Evolutionary conservation across 176 grass and related monocot species (phyloP), one percentile per base, ranked within the genome.

Genomic region (Tillandsia leiboldiana): DNA sequence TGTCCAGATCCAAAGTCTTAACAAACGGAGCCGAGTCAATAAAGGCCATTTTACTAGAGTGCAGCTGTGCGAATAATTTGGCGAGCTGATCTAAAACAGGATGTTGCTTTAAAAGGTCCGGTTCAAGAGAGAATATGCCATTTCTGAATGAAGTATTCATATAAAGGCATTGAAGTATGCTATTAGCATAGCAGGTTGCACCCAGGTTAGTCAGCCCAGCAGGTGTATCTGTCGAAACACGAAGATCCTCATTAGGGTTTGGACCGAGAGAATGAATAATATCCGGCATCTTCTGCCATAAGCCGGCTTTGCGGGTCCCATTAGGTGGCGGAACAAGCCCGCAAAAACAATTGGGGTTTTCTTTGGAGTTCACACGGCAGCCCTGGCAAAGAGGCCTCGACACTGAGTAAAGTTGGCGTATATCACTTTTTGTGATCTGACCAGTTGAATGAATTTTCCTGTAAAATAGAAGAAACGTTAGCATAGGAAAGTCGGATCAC

Each of bases 151-250:
- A 87, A 2, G 70, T 90, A 49, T 93, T 99, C 94, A 99, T 99
- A 64, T 93, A 99, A 50, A 99, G 90, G 75, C 94, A 99, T 76
- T 99, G 94, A 62, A 99, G 84, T 73, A 99, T 99, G 82, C 94
- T 99, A 67, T 99, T 99, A 4, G 90, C 94, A 69, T 99, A 99
- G 71, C 94, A 99, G 26, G 94, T 99, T 2, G 94, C 94, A 0
- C 94, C 94, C 27, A 94, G 72, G 53, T 99, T 99, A 54, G 95
- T 99, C 74, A 99, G 73, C n/a, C 90, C 95, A 78, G 95, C 90
- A 23, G 95, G 95, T 1, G 80, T 90, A 57, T 90, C 82, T 1
- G 53, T 78, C 42, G 83, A 84, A 58, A 74, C 74, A 14, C 95
- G 81, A 62, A 90, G 90, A 75, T 99, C 89, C 62, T 71, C 83